A percentile compares a stretch with the other conserved stretches of the same genome.
These are phyloP conservation scores for Ampelocalamus luodianensis DNA, from an alignment of 176 grass and related monocot species.

Conservation along the genomic window DNA sequence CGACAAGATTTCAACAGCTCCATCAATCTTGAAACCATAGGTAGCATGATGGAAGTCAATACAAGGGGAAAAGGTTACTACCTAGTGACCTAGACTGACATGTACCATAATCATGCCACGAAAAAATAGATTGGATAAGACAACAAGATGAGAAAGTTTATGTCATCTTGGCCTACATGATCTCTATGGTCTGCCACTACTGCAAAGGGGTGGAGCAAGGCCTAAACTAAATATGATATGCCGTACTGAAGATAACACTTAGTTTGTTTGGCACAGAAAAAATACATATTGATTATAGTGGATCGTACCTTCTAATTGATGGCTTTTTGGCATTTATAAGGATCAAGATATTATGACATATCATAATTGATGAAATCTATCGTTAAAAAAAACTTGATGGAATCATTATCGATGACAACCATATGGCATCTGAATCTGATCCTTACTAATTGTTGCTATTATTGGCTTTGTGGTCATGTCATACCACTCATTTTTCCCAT, in stretches of 20 bases:
- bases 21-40: conserved; percentile 37
- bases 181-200: conserved; percentile 56
- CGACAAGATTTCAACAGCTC: conserved; percentile 40
- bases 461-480: conserved; percentile 5
- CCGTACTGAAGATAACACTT: conserved; percentile 12
- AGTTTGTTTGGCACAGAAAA: conserved; percentile 13
- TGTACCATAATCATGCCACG: conserved; percentile 34
- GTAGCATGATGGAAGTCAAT: conserved; percentile 32
- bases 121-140: conserved; percentile 45
- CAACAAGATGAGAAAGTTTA: conserved; percentile 13
- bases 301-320: not conserved
- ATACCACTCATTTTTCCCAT: conserved; percentile 6
- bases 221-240: conserved; percentile 38
- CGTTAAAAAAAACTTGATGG: too few species aligned
- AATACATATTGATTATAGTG: conserved; percentile 12
- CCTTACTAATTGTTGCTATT: conserved; percentile 5
- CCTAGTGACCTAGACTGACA: conserved; percentile 32
- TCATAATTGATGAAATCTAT: conserved; percentile 10
- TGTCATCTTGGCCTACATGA: conserved; percentile 43
- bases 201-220: conserved; percentile 40
- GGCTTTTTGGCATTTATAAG: conserved; percentile 31
- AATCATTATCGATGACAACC: conserved; percentile 12
- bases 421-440: conserved; percentile 27
- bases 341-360: conserved; percentile 20
- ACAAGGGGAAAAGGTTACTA: conserved; percentile 24